Evolutionary conservation across 257 asterid species (phyloP), one percentile per base, ranked within the genome.

Genomic region (Primulina eburnea): DNA sequence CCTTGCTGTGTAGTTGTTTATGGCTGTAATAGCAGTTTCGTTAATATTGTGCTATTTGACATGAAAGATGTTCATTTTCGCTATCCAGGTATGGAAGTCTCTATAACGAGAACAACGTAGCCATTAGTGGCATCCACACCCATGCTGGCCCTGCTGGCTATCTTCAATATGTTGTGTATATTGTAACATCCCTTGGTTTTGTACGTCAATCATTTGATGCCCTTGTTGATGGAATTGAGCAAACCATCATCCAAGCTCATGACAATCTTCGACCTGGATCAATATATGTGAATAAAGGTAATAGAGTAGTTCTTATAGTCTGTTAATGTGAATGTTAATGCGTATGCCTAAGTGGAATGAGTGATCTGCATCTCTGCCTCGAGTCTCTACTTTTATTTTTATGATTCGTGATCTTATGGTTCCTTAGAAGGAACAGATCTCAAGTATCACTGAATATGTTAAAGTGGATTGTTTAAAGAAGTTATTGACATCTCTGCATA

Each of bases 91-190:
- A 91, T 68, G 97, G 97, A 60, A 77, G 86, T 77, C 91, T 94
- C 33, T 94, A 91, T 78, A 91, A 96, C 4, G 92, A 86, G 63
- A 84, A 84, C 64, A 94, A 94, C 83, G 96, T 94, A 72, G 99
- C 97, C 67, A 89, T 94, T 61, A 94, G 97, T 32, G 97, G 99
- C 53, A 91, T 89, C 73, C 99, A 94, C 78, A 91, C 97, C 30
- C 99, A 94, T 85, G 89, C 99, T 78, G 97, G 99, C 63, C 99
- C 99, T 64, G 99, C 97, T 62, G 99, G 99, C 66, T 91, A 91
- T 82, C 92, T 94, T 62, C 99, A 94, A 68, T 94, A 94, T 65
- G 81, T 94, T 53, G 97, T 89, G 62, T 94, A 94, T 80, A 77
- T 94, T 68, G 92, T 94, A 35, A 94, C 99, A 40, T 94, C 99